Percentiles rank a stretch among this genome's conserved stretches.
Evolutionary conservation across 2,329 filamentous ascomycete species (phyloP).

Genomic region (Penicillium polonicum): DNA sequence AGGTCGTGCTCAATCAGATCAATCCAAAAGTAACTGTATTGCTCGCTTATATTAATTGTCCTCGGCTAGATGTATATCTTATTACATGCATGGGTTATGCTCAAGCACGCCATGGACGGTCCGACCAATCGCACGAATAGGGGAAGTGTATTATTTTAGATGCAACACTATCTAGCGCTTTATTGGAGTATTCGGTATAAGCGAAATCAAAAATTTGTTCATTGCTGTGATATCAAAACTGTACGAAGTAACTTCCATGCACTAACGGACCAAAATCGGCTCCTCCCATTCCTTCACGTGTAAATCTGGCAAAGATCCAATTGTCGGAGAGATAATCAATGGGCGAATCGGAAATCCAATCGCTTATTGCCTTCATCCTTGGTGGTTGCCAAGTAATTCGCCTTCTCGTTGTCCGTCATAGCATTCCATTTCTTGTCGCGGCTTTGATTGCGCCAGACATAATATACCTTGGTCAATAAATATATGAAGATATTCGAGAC

Average conservation of each 20-base stretch:
- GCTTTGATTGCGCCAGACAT: constrained; percentile 30
- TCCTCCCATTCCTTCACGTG: neutral
- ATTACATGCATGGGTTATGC: neutral
- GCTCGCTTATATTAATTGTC: neutral
- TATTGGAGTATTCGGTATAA: neutral
- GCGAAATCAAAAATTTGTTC: too few species aligned
- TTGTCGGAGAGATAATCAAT: constrained; percentile 13
- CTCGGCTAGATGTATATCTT: neutral
- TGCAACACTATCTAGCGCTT: neutral
- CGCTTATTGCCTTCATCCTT: constrained; percentile 36
- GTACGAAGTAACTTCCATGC: neutral
- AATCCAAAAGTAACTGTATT: neutral
- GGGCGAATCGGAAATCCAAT: constrained; percentile 38
- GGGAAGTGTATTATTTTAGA: neutral
- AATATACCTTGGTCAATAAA: constrained; percentile 33
- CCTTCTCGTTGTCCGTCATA: constrained; percentile 31
- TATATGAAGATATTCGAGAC: constrained; percentile 31
- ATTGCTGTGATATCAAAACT: neutral
- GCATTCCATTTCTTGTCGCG: constrained; percentile 33
- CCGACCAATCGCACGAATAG: neutral
- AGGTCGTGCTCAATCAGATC: neutral
- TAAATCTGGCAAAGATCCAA: neutral
- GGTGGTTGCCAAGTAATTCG: constrained; percentile 32
- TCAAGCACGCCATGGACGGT: neutral
- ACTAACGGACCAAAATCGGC: neutral